Conservation (phyloP, 1,139 yeast genomes). For the Pichia sp. region DNA sequence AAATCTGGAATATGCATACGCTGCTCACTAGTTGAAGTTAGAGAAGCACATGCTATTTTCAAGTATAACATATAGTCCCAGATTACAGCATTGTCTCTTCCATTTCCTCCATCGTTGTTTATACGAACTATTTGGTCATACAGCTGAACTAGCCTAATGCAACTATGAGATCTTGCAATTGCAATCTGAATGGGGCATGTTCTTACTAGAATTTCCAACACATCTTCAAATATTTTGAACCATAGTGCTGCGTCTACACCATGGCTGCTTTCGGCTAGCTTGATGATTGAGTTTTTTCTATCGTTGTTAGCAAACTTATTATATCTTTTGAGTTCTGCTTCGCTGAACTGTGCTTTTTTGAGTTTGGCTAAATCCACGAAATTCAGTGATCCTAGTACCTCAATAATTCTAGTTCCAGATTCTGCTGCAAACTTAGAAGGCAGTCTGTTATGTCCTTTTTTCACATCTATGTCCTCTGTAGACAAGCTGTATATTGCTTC, state of each 20-base stretch:
- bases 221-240: slow-evolving; percentile 80
- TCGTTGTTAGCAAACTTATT: slow-evolving; percentile 56
- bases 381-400: slow-evolving; percentile 68
- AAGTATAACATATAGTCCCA: slow-evolving; percentile 55
- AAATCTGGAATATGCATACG: slow-evolving; percentile 53
- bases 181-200: slow-evolving; percentile 93
- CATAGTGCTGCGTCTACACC: slow-evolving; percentile 95
- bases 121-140: slow-evolving; percentile 72
- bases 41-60: slow-evolving; percentile 86
- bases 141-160: slow-evolving; percentile 83
- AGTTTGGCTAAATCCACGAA: slow-evolving; percentile 60
- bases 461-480: slow-evolving; percentile 30
- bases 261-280: slow-evolving; percentile 83
- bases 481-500: slow-evolving; percentile 61
- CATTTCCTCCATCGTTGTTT: slow-evolving; percentile 44
- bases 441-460: slow-evolving; percentile 42
- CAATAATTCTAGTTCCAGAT: slow-evolving; percentile 72
- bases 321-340: slow-evolving; percentile 75
- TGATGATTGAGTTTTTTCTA: slow-evolving; percentile 58
- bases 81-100: slow-evolving; percentile 34
- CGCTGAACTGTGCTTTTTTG: slow-evolving; percentile 60
- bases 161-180: slow-evolving; percentile 85
- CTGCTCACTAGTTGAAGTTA: slow-evolving; percentile 87
- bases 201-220: slow-evolving; percentile 69
- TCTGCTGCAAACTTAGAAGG: slow-evolving; percentile 77